Percentiles rank a stretch among this genome's conserved stretches.
Conservation (phyloP, 2,329 filamentous ascomycete species). For the Beauveria asiatica region DNA sequence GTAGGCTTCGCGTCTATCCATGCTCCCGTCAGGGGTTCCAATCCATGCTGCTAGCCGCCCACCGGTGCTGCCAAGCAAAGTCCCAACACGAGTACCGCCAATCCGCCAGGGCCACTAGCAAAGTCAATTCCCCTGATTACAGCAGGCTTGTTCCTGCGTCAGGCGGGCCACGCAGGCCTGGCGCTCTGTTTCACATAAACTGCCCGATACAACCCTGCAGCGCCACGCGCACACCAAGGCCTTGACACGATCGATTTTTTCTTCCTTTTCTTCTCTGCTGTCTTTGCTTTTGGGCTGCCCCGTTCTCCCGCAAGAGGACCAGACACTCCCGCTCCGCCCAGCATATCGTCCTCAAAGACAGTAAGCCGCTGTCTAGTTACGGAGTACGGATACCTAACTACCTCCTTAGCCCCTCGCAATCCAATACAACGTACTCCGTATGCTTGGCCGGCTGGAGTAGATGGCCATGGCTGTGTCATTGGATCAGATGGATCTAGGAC, state of each 20-base stretch:
- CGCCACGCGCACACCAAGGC: neutral
- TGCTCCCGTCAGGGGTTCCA: neutral
- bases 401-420: too few species aligned
- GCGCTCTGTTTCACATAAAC: slow-evolving; percentile 8
- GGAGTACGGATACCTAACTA: too few species aligned
- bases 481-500: neutral
- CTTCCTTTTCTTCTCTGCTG: neutral
- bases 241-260: slow-evolving; percentile 4
- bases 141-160: slow-evolving; percentile 1
- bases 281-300: neutral
- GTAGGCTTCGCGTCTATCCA: neutral
- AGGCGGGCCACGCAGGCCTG: slow-evolving; percentile 6
- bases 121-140: neutral
- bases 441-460: too few species aligned
- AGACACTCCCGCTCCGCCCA: neutral
- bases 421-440: too few species aligned
- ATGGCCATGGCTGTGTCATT: neutral
- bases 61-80: neutral
- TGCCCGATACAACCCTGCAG: slow-evolving; percentile 4
- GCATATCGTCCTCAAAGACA: too few species aligned
- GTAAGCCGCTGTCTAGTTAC: too few species aligned
- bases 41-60: neutral
- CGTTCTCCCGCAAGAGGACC: neutral
- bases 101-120: neutral
- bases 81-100: neutral